Evolutionary conservation across 2,329 filamentous ascomycete genomes (phyloP), one percentile per base, ranked within the genome.

Genomic region (Aspergillus sp.): DNA sequence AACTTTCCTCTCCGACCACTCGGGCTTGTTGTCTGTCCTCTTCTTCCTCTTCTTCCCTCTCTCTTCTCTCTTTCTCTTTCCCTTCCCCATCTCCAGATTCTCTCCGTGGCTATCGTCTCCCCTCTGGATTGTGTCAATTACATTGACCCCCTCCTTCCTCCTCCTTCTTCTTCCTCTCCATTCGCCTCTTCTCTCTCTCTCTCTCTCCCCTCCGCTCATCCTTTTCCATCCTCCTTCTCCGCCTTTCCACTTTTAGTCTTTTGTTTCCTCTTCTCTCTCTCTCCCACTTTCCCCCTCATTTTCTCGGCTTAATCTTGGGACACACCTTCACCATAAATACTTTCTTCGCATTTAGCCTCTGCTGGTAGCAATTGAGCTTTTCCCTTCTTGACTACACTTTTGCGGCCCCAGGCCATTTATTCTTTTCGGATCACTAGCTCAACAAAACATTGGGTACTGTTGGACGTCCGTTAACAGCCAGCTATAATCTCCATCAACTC

Each of bases 11-110:
- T 62, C 57, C 62, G 54, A 55, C 60, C 59, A 65, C 58, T 66
- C 64, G 55, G 62, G 48, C 32, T 36, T 36, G 32, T 59, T 61
- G 58, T 64, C 62, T 66, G 65, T 66, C 65, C 65, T 64, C 57
- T 62, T 64, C 62, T 47, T 61, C 47, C 13, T 56, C 54, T 42
- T 38, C 25, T 54, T 57, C 39, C 50, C 38, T 57, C 57, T 57
- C 57, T 47, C 39, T 32, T 49, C 39, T 25, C 25, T 27, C 25
- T 27, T 41, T 53, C 36, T 32, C 42, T 53, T 50, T 49, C 42
- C 21, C 32, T 52, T 48, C 21, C 13, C 38, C 54, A 57, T 56
- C 42, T 8, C 32, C 36, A 58, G 25, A 54, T 56, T 47, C 42
- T 38, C 58, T 58, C 58, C 56, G 57, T 51, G 23, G 41, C 17